Percentiles rank a stretch among this genome's conserved stretches.
Conservation (phyloP, 1,284 basidiomycete species). For the Acaromyces ingoldii region DNA sequence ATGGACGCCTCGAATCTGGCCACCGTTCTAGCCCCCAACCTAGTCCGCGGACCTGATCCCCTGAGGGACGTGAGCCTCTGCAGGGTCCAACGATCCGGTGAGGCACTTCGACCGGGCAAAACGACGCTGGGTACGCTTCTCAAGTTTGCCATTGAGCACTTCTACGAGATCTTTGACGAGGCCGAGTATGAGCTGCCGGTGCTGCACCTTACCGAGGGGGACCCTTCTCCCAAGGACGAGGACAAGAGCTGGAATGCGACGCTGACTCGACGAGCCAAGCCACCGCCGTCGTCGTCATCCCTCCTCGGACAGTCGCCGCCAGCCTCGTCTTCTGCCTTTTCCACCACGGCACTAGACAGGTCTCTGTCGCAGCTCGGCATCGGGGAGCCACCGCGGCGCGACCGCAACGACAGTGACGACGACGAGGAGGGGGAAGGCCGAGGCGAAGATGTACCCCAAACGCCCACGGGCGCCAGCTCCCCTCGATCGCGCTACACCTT, state of each 20-base stretch:
- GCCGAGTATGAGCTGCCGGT: constrained; percentile 13
- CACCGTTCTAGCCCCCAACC: constrained; percentile 71
- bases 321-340: not conserved
- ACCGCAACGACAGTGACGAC: no score
- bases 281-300: not conserved
- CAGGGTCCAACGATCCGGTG: constrained; percentile 57
- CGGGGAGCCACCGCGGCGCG: not conserved
- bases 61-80: constrained; percentile 47
- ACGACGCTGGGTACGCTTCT: constrained; percentile 68
- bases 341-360: not conserved
- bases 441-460: no score
- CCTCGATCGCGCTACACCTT: no score
- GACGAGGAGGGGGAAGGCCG: no score
- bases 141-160: constrained; percentile 70
- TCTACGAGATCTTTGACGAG: constrained; percentile 79
- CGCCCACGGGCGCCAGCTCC: no score
- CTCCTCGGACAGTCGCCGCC: not conserved
- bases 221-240: not conserved
- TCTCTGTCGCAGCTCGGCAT: no score
- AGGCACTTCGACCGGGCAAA: constrained; percentile 20
- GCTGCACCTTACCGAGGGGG: not conserved
- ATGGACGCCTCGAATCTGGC: constrained; percentile 80
- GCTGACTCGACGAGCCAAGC: not conserved
- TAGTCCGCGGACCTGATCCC: constrained; percentile 50
- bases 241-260: not conserved